phyloP scores from a whole-genome alignment of 2,329 filamentous ascomycete genomes.

The Colletotrichum musae region DNA sequence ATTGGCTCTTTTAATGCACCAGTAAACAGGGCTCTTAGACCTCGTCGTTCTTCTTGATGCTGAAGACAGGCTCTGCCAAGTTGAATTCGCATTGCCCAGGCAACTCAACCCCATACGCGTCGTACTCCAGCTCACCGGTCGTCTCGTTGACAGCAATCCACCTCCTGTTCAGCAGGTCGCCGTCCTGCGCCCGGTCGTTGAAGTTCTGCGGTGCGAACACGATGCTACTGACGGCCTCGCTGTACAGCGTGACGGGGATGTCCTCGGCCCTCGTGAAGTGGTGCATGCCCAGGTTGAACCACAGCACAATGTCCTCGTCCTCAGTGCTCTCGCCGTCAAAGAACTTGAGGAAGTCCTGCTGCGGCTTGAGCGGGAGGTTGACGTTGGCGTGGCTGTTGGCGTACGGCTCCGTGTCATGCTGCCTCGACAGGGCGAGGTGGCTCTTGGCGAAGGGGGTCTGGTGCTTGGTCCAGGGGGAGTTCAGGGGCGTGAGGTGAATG shows the following conservation, averaged over 20 bases:
- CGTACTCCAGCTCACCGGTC: conserved; percentile 46
- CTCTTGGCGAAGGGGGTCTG: conserved; percentile 60
- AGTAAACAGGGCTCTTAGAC: background rate
- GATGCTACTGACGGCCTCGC: conserved; percentile 51
- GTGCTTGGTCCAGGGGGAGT: conserved; percentile 58
- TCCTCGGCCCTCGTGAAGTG: conserved; percentile 49
- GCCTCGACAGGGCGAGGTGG: conserved; percentile 57
- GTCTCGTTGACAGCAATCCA: conserved; percentile 48
- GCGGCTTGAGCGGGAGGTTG: conserved; percentile 50
- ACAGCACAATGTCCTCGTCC: conserved; percentile 58
- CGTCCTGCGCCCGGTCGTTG: conserved; percentile 52
- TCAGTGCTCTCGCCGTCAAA: conserved; percentile 53
- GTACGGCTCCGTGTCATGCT: conserved; percentile 37
- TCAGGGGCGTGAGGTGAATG: conserved; percentile 61
- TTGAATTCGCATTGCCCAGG: conserved; percentile 47
- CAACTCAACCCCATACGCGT: conserved; percentile 50
- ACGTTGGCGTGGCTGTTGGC: conserved; percentile 37
- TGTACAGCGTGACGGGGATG: conserved; percentile 51
- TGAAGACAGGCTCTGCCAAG: conserved; percentile 47
- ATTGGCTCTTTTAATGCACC: background rate
- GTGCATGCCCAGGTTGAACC: conserved; percentile 66
- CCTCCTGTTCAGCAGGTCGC: conserved; percentile 52
- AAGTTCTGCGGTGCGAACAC: conserved; percentile 53
- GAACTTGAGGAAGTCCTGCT: conserved; percentile 60
- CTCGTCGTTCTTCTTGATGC: conserved; percentile 35